These are phyloP conservation scores for Paramecium tetraurelia DNA, from an alignment of 73 alveolate genomes.

Conservation along the genomic window DNA sequence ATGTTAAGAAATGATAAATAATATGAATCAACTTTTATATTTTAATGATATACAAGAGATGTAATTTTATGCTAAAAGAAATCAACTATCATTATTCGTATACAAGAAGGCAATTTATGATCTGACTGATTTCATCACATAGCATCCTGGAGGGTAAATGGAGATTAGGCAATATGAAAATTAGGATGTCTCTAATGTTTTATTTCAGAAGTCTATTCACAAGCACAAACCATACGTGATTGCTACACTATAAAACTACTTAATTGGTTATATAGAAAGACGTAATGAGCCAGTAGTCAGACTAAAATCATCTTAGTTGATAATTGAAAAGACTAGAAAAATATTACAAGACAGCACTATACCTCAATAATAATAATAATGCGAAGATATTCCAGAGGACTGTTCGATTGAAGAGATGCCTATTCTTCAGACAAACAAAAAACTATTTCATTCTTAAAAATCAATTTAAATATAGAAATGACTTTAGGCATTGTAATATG, in stretches of 20 bases:
- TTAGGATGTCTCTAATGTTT: background rate
- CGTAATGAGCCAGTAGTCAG: background rate
- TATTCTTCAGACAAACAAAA: background rate
- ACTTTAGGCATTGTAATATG: background rate
- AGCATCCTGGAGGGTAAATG: constrained; percentile 42
- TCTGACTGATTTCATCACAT: background rate
- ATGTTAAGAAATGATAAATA: background rate
- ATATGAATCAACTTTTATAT: constrained; percentile 22
- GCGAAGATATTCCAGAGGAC: constrained; percentile 33
- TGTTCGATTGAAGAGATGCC: constrained; percentile 31
- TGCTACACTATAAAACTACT: background rate
- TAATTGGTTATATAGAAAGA: background rate
- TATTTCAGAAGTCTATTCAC: background rate
- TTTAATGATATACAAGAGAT: constrained; percentile 35
- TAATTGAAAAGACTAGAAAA: constrained; percentile 38
- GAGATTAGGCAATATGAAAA: constrained; percentile 2
- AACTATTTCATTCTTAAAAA: background rate
- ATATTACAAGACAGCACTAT: background rate
- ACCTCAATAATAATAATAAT: background rate
- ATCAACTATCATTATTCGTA: background rate
- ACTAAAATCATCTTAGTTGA: background rate
- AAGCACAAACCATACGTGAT: background rate
- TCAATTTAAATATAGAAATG: background rate
- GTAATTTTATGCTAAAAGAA: background rate
- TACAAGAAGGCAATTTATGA: constrained; percentile 13